Evolutionary conservation across 768 basidiomycete genomes (phyloP).

Genomic region (Hericium alpestre): DNA sequence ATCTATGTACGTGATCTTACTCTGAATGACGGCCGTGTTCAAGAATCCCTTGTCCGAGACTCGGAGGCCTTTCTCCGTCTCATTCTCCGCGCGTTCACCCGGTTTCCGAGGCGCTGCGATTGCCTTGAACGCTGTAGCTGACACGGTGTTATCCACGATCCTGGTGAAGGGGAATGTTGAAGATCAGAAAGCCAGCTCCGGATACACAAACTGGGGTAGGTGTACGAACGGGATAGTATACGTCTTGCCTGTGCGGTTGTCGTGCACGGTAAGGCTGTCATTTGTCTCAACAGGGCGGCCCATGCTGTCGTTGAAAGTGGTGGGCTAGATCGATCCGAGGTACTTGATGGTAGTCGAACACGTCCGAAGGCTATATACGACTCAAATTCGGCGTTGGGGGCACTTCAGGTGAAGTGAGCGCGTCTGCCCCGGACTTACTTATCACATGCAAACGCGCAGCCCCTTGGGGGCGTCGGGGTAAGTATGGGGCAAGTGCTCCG

Average conservation of each 20-base stretch:
- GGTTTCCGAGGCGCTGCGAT: conserved; percentile 48
- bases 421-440: no score
- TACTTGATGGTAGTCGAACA: no score
- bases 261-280: conserved; percentile 50
- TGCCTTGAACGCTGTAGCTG: conserved; percentile 72
- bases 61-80: conserved; percentile 71
- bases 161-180: conserved; percentile 24
- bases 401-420: no score
- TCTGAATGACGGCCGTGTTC: conserved; percentile 73
- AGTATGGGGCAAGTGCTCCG: no score
- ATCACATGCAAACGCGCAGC: no score
- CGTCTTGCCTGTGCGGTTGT: conserved; percentile 78
- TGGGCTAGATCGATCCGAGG: not conserved
- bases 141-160: conserved; percentile 69
- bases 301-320: not conserved
- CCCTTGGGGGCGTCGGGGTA: no score
- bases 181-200: not conserved
- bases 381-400: no score
- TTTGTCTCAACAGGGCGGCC: conserved; percentile 6
- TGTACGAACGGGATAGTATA: conserved; percentile 60
- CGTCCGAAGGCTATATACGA: no score
- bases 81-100: conserved; percentile 69
- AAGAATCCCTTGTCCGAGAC: conserved; percentile 73
- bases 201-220: not conserved
- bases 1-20: conserved; percentile 83